A percentile compares a stretch with the other conserved stretches of the same genome.
These are phyloP conservation scores for Candida oleophila DNA, from an alignment of 805 yeast species.

Conservation along the genomic window DNA sequence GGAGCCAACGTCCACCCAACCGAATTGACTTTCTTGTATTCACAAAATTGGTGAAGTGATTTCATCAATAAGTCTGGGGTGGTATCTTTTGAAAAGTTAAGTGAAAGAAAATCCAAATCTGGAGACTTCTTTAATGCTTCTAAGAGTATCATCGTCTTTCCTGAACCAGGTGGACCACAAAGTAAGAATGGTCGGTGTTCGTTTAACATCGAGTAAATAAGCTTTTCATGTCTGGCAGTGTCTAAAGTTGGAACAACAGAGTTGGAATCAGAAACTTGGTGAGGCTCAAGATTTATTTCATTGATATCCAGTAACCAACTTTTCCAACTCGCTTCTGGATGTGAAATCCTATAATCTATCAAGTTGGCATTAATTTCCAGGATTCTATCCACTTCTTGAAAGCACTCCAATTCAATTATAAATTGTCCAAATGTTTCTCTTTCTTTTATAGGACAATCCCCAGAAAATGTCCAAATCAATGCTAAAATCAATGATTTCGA, in stretches of 20 bases:
- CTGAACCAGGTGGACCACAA: slow-evolving; percentile 98
- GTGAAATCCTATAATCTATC: slow-evolving; percentile 43
- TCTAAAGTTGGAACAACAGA: slow-evolving; percentile 77
- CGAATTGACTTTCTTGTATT: slow-evolving; percentile 47
- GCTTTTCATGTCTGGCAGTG: slow-evolving; percentile 63
- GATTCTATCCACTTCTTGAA: slow-evolving; percentile 12
- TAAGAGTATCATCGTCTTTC: slow-evolving; percentile 88
- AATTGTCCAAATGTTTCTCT: slow-evolving; percentile 36
- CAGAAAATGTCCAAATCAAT: slow-evolving; percentile 64
- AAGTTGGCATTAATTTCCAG: slow-evolving; percentile 11
- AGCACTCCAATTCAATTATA: slow-evolving; percentile 19
- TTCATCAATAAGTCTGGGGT: slow-evolving; percentile 58
- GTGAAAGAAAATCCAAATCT: slow-evolving; percentile 56
- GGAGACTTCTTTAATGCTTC: slow-evolving; percentile 61
- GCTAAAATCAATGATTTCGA: slow-evolving; percentile 36
- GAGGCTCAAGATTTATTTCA: slow-evolving; percentile 49
- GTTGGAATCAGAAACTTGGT: slow-evolving; percentile 59
- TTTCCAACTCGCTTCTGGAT: slow-evolving; percentile 49
- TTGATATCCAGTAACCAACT: slow-evolving; percentile 42
- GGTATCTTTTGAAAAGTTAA: slow-evolving; percentile 84
- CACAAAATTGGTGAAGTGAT: slow-evolving; percentile 72
- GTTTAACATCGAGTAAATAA: slow-evolving; percentile 56
- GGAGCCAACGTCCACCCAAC: slow-evolving; percentile 59
- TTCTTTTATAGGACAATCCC: slow-evolving; percentile 46
- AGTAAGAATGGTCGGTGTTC: slow-evolving; percentile 63